Percentiles rank a stretch among this genome's conserved stretches.
Conservation (phyloP, 169 alveolate genomes). For the Plasmodium vinckei region DNA sequence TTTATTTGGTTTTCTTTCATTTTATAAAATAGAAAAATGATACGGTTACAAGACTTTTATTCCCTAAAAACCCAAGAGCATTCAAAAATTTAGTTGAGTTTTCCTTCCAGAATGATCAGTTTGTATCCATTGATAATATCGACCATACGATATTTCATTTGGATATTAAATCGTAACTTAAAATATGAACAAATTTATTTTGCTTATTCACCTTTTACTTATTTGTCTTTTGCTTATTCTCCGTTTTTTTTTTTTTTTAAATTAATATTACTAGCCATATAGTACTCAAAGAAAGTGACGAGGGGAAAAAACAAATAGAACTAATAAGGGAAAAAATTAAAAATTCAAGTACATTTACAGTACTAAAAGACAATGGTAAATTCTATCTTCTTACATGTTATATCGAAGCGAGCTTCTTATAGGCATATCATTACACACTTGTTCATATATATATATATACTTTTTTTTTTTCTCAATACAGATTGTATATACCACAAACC, state of each 20-base stretch:
- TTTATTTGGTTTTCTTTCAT: not conserved
- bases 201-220: not conserved
- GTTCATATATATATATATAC: slow-evolving; percentile 5
- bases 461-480: not conserved
- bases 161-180: slow-evolving; percentile 59
- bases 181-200: not conserved
- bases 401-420: too few relatives aligned
- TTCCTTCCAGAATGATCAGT: slow-evolving; percentile 64
- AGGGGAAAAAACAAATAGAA: slow-evolving; percentile 62
- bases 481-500: slow-evolving; percentile 62
- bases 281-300: slow-evolving; percentile 44
- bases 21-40: slow-evolving; percentile 43
- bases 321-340: slow-evolving; percentile 51
- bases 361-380: slow-evolving; percentile 53
- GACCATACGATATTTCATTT: slow-evolving; percentile 75
- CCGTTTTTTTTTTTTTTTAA: slow-evolving; percentile 8
- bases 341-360: slow-evolving; percentile 46
- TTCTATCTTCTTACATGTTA: not conserved
- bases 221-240: not conserved
- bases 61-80: slow-evolving; percentile 75
- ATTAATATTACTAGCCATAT: slow-evolving; percentile 17
- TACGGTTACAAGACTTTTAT: slow-evolving; percentile 56
- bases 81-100: slow-evolving; percentile 44
- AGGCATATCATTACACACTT: not conserved
- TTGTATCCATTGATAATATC: slow-evolving; percentile 40